Evolutionary conservation across 179 eudicot species (phyloP).

Genomic region (Corrigiola litoralis): DNA sequence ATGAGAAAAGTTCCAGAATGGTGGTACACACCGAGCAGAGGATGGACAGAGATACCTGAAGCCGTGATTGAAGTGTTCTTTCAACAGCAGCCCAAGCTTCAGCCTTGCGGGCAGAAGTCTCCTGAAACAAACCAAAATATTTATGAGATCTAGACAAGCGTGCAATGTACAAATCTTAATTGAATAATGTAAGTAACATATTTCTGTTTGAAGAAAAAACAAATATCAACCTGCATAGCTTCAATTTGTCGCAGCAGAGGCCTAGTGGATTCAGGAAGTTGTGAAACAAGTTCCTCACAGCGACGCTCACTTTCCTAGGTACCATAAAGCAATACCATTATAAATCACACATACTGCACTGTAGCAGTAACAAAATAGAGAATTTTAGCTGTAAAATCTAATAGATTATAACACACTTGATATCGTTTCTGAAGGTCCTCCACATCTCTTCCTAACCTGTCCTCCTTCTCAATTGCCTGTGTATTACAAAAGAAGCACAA

Average conservation of each 20-base stretch:
- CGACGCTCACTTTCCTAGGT: constrained; percentile 95
- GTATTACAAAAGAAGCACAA: not conserved
- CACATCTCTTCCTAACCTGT: constrained; percentile 75
- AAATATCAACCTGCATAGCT: constrained; percentile 84
- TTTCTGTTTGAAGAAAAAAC: no score
- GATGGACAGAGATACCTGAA: constrained; percentile 62
- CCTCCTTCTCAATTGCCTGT: constrained; percentile 83
- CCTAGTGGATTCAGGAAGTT: constrained; percentile 98
- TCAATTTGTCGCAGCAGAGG: constrained; percentile 97
- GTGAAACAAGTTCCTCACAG: constrained; percentile 90
- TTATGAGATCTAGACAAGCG: no score
- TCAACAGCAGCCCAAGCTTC: constrained; percentile 98
- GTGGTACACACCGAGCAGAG: not conserved
- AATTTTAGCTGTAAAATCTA: not conserved
- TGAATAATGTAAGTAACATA: no score
- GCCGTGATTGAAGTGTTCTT: constrained; percentile 79
- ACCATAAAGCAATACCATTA: constrained; percentile 8
- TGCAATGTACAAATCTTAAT: not conserved
- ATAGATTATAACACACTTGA: constrained; percentile 51
- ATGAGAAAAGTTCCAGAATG: constrained; percentile 3
- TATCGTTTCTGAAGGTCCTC: constrained; percentile 92
- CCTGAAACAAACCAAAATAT: constrained; percentile 39
- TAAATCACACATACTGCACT: not conserved
- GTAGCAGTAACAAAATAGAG: not conserved
- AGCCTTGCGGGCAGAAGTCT: constrained; percentile 72